phyloP scores from a whole-genome alignment of 345 rosid genomes.

The Eucalyptus fibrosa region DNA sequence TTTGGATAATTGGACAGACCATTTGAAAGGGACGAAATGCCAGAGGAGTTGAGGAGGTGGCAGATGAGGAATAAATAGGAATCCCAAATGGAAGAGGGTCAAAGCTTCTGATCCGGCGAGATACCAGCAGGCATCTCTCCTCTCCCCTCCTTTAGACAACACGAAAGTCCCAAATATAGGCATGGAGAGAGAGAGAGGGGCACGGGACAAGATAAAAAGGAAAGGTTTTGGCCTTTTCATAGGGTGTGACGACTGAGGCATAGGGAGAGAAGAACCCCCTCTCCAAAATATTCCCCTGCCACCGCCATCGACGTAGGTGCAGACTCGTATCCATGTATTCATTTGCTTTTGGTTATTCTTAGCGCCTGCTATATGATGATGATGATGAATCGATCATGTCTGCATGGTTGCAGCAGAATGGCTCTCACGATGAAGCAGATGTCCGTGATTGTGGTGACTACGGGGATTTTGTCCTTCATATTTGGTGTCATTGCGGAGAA shows the following conservation, averaged over 20 bases:
- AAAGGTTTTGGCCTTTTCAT: background rate
- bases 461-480: slow-evolving; percentile 53
- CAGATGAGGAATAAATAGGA: background rate
- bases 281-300: background rate
- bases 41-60: background rate
- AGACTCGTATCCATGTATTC: background rate
- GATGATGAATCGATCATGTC: background rate
- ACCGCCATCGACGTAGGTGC: background rate
- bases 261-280: background rate
- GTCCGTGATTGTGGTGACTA: slow-evolving; percentile 36
- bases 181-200: background rate
- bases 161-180: background rate
- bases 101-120: background rate
- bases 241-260: background rate
- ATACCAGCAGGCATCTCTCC: background rate
- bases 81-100: background rate
- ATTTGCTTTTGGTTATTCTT: background rate
- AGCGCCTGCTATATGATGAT: background rate
- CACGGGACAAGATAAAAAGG: background rate
- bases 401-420: slow-evolving; percentile 13
- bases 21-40: background rate
- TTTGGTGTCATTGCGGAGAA: slow-evolving; percentile 72
- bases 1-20: too few relatives aligned
- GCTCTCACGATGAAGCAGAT: slow-evolving; percentile 48
- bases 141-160: background rate